These are phyloP conservation scores for Blastocladiella britannica DNA, from an alignment of 192 early-diverging fungal genomes.

Conservation along the genomic window DNA sequence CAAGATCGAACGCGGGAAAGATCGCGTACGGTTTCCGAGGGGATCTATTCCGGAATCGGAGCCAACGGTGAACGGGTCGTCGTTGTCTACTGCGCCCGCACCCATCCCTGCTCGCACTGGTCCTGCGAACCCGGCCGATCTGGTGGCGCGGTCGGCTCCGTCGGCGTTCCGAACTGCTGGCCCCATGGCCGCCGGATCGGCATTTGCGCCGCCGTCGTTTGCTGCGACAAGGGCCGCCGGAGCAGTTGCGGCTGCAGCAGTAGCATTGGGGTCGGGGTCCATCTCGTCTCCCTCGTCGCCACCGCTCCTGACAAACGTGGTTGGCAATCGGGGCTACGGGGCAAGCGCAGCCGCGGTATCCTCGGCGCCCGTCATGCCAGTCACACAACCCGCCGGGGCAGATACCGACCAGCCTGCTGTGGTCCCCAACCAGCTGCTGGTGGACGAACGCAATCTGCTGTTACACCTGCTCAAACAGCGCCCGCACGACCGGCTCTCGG, in stretches of 20 bases:
- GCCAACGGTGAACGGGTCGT: too few species aligned
- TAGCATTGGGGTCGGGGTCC: too few species aligned
- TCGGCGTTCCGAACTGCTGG: background rate
- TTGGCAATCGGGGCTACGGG: too few species aligned
- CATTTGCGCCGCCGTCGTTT: conserved; percentile 6
- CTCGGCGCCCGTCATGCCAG: too few species aligned
- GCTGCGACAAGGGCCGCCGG: too few species aligned
- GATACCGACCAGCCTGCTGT: background rate
- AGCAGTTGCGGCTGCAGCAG: too few species aligned
- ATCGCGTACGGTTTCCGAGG: conserved; percentile 71
- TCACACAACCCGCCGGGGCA: background rate
- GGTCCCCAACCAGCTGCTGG: background rate
- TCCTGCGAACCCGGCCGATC: conserved; percentile 10
- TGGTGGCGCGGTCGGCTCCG: background rate
- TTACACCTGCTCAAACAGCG: conserved; percentile 61
- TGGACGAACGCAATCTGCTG: conserved; percentile 64
- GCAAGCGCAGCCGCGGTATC: too few species aligned
- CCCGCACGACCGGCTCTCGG: conserved; percentile 71
- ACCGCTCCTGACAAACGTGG: conserved; percentile 2
- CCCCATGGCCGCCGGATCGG: conserved; percentile 8
- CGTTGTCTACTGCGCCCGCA: too few species aligned
- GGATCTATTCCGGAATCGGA: conserved; percentile 7
- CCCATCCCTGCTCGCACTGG: too few species aligned
- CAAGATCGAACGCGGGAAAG: conserved; percentile 70
- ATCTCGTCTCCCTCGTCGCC: too few species aligned